Base-by-base conservation (phyloP, 164 flowering plant species). In the Hamamelis virginiana region DNA sequence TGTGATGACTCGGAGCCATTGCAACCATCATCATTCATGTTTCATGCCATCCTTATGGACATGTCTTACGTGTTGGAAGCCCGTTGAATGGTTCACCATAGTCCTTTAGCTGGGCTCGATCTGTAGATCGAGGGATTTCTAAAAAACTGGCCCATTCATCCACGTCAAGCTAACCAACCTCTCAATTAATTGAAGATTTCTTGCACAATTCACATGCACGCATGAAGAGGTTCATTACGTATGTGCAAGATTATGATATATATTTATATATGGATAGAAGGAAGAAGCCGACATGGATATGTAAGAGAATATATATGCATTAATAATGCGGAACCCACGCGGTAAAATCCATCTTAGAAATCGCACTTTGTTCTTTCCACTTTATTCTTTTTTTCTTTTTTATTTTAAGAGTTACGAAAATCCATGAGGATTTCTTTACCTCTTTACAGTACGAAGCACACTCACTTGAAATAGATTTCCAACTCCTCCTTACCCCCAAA, bases 291-390 rank as follows among this genome's bases (percentile, higher is more conserved):
- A 45, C 23, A 41, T 33, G 6, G 41, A 33, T 6, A 33, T 33
- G 41, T 33, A 33, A 33, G 41, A 6, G 14, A 10, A 3, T 15
- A 27, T 48, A 64, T 22, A 28, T 46, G 67, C 57, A 41, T 38
- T 59, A 67, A 60, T 50, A 61, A 45, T 38, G 22, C 23, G 52
- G 48, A 46, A 56, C 62, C 75, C 89, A 85, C 83, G 87, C 86
- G 84, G 62, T 62, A 75, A 72, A 77, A 85, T 83, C 91, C 77
- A 65, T 82, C 78, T 78, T 47, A 75, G 79, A 76, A 80, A 76
- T 62, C 76, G 64, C 75, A 64, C 26, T 47, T 11, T 63, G 50
- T 18, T 10, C 74, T 70, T 57, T 45, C 33, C 41, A 33, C 41
- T 33, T 33, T 33, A 22, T 44, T 67, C 46, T 16, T 23, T 60